Evolutionary conservation across 1,139 yeast species (phyloP).

Genomic region (Candida sanyaensis): DNA sequence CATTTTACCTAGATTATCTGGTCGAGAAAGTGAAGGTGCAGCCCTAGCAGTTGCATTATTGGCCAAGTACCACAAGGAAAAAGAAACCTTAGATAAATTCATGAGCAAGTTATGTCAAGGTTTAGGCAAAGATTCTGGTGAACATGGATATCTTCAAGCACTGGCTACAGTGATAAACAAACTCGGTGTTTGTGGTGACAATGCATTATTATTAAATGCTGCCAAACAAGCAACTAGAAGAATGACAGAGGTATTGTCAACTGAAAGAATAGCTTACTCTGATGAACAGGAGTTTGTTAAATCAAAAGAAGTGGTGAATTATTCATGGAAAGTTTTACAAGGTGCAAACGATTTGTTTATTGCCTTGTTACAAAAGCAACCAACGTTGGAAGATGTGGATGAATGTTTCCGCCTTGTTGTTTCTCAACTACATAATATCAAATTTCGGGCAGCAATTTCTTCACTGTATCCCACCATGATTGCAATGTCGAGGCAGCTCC

Average conservation of each 20-base stretch:
- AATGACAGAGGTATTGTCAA: slow-evolving; percentile 49
- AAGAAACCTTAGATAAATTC: not conserved
- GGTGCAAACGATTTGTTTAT: slow-evolving; percentile 62
- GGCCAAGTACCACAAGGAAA: slow-evolving; percentile 5
- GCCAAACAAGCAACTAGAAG: slow-evolving; percentile 7
- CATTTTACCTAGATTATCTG: slow-evolving; percentile 58
- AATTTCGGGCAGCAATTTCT: slow-evolving; percentile 91
- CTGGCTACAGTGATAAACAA: slow-evolving; percentile 1
- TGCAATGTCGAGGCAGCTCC: slow-evolving; percentile 50
- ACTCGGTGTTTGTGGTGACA: not conserved
- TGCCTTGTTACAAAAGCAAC: slow-evolving; percentile 7
- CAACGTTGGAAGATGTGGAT: slow-evolving; percentile 11
- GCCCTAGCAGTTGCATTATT: slow-evolving; percentile 42
- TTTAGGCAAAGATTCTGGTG: slow-evolving; percentile 2
- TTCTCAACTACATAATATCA: slow-evolving; percentile 68
- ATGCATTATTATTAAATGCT: not conserved
- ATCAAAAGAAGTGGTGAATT: slow-evolving; percentile 61
- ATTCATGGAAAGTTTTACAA: slow-evolving; percentile 84
- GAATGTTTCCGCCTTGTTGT: slow-evolving; percentile 48
- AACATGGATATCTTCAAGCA: slow-evolving; percentile 9
- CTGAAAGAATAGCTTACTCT: slow-evolving; percentile 8
- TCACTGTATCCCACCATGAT: slow-evolving; percentile 81
- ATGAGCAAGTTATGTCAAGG: slow-evolving; percentile 3
- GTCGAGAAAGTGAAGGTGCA: slow-evolving; percentile 81
- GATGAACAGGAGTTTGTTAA: slow-evolving; percentile 19